Percentiles rank a stretch among this genome's conserved stretches.
These are phyloP conservation scores for Exophiala dermatitidis DNA, from an alignment of 2,329 filamentous ascomycete genomes.

Conservation along the genomic window DNA sequence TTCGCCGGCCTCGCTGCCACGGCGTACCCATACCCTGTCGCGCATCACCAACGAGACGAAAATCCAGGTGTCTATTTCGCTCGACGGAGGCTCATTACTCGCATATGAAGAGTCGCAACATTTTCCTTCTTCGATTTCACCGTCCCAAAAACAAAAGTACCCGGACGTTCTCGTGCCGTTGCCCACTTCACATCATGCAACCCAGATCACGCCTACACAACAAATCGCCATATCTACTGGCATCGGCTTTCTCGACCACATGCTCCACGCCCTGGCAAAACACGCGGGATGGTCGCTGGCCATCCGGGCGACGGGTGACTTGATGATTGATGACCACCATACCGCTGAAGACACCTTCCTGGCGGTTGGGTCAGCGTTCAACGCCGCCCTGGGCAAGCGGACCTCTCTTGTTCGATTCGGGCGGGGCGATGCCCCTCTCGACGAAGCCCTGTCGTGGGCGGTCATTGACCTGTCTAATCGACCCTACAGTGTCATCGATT, in stretches of 20 bases:
- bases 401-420: constrained; percentile 85
- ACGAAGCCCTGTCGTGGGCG: constrained; percentile 87
- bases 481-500: constrained; percentile 73
- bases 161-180: constrained; percentile 41
- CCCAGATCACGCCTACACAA: constrained; percentile 76
- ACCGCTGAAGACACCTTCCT: constrained; percentile 94
- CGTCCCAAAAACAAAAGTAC: constrained; percentile 33
- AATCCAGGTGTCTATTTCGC: constrained; percentile 83
- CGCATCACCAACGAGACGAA: constrained; percentile 98
- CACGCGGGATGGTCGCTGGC: constrained; percentile 90
- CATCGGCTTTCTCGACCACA: constrained; percentile 97
- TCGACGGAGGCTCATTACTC: constrained; percentile 67
- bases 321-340: constrained; percentile 98
- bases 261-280: constrained; percentile 94
- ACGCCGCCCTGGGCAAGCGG: constrained; percentile 66
- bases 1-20: constrained; percentile 28
- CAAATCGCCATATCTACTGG: constrained; percentile 83
- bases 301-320: constrained; percentile 75
- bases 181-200: constrained; percentile 60
- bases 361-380: constrained; percentile 80
- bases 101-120: constrained; percentile 23
- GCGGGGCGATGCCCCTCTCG: constrained; percentile 83
- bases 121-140: constrained; percentile 18
- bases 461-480: constrained; percentile 94
- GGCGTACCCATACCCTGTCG: constrained; percentile 70